These are phyloP conservation scores for Staphylotrichum tortipilum DNA, from an alignment of 495 filamentous ascomycete species.

Conservation along the genomic window DNA sequence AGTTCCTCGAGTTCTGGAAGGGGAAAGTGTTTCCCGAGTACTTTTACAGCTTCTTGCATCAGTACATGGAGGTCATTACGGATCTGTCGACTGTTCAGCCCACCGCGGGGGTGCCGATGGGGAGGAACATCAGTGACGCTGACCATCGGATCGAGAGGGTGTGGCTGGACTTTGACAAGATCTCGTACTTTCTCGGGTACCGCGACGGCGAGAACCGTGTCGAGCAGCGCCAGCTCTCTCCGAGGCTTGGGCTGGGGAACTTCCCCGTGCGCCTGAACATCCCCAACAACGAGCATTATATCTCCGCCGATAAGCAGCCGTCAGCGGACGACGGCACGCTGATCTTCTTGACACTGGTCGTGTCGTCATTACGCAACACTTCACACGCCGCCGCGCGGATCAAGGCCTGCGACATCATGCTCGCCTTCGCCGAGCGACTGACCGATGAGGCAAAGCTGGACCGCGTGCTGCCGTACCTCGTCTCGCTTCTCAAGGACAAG, in stretches of 20 bases:
- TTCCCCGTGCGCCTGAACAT: conserved; percentile 81
- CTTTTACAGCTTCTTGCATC: conserved; percentile 94
- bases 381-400: conserved; percentile 77
- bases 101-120: conserved; percentile 50
- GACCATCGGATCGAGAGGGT: conserved; percentile 91
- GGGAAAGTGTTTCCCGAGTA: conserved; percentile 88
- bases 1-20: conserved; percentile 89
- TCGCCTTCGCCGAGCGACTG: conserved; percentile 84
- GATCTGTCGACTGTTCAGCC: conserved; percentile 77
- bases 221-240: conserved; percentile 25
- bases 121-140: conserved; percentile 64
- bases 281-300: conserved; percentile 67
- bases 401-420: conserved; percentile 83
- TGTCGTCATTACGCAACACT: conserved; percentile 80
- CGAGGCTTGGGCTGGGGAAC: conserved; percentile 41
- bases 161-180: conserved; percentile 94
- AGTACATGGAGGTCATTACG: conserved; percentile 93
- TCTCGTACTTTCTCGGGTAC: conserved; percentile 84
- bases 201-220: conserved; percentile 35
- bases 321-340: conserved; percentile 80
- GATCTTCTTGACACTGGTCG: conserved; percentile 82
- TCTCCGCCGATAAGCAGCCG: conserved; percentile 35
- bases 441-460: conserved; percentile 97
- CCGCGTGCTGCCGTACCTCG: conserved; percentile 82
- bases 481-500: conserved; percentile 70